These are phyloP conservation scores for Colletotrichum aenigma DNA, from an alignment of 2,329 filamentous ascomycete species.

Conservation along the genomic window DNA sequence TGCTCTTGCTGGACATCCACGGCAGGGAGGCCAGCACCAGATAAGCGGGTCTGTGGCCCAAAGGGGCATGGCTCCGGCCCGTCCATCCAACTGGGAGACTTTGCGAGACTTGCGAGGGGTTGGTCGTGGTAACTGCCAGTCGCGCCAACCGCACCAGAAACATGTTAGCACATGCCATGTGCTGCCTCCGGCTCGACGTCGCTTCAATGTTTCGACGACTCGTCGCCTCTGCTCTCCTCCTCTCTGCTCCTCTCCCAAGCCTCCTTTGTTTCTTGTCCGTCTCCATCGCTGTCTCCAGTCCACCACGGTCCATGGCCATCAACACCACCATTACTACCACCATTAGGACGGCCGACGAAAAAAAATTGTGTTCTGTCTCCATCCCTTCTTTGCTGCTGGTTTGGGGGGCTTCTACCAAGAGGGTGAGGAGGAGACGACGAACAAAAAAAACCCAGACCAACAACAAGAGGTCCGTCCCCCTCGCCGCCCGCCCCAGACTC, in stretches of 20 bases:
- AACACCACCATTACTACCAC: neutral
- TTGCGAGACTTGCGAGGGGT: conserved; percentile 12
- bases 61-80: neutral
- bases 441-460: neutral
- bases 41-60: neutral
- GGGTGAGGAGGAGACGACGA: neutral
- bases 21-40: neutral
- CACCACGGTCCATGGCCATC: neutral
- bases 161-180: neutral
- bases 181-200: neutral
- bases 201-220: neutral
- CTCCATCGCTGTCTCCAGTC: neutral
- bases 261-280: conserved; percentile 10
- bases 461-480: neutral
- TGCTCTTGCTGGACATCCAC: neutral
- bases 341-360: neutral
- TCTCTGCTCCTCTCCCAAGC: neutral
- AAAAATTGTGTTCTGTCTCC: neutral
- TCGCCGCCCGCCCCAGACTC: conserved; percentile 5
- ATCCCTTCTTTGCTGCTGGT: neutral
- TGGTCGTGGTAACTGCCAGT: conserved; percentile 1
- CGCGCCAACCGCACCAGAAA: neutral
- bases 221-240: neutral
- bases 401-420: neutral
- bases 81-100: conserved; percentile 2